These are phyloP conservation scores for Pochonia chlamydosporia DNA, from an alignment of 2,329 filamentous ascomycete species.

Conservation along the genomic window DNA sequence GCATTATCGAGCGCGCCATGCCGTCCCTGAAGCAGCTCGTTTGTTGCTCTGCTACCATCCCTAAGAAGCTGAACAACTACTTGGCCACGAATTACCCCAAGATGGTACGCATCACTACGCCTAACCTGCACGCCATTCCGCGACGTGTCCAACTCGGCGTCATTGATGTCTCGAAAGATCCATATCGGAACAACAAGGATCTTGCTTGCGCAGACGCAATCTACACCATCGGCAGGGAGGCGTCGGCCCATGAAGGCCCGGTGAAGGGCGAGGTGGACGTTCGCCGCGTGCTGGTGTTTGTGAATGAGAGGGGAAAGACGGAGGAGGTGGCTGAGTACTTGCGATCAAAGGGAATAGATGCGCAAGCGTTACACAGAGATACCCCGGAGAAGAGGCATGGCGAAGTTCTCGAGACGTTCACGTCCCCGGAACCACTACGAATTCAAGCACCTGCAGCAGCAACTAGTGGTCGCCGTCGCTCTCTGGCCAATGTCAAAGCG, in stretches of 20 bases:
- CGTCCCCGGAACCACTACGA: conserved; percentile 37
- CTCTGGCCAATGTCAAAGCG: conserved; percentile 74
- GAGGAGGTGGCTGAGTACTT: conserved; percentile 76
- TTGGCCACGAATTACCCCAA: conserved; percentile 77
- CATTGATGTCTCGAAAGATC: conserved; percentile 85
- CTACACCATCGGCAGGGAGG: conserved; percentile 83
- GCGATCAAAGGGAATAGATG: conserved; percentile 78
- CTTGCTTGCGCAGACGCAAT: conserved; percentile 93
- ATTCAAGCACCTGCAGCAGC: conserved; percentile 18
- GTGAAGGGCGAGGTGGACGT: conserved; percentile 55
- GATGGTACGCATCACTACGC: conserved; percentile 82
- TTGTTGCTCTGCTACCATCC: conserved; percentile 94
- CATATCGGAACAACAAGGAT: conserved; percentile 87
- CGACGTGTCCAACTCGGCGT: conserved; percentile 90
- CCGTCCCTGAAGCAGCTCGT: conserved; percentile 83
- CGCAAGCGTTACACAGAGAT: conserved; percentile 78
- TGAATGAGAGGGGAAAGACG: conserved; percentile 91
- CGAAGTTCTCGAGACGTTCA: conserved; percentile 74
- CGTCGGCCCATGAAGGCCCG: conserved; percentile 50
- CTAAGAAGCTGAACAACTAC: conserved; percentile 78
- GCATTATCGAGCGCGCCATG: conserved; percentile 73
- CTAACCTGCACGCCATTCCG: conserved; percentile 93
- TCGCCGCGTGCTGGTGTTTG: conserved; percentile 89
- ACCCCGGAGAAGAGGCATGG: conserved; percentile 71
- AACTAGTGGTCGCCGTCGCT: conserved; percentile 34